These are phyloP conservation scores for Starmerella gropengiesseri DNA, from an alignment of 805 yeast species.

Conservation along the genomic window DNA sequence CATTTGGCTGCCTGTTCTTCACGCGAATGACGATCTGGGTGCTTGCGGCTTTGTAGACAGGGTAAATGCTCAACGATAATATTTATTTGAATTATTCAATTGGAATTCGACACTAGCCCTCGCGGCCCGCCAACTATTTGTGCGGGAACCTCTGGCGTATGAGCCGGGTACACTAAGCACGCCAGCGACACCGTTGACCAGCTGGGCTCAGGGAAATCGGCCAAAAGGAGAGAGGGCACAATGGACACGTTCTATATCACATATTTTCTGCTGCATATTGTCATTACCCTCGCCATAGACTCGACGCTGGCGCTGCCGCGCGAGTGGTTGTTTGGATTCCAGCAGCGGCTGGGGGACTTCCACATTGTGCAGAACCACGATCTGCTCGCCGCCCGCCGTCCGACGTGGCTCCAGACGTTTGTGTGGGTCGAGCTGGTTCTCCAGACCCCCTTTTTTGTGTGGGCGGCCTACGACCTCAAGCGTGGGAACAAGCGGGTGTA, in stretches of 20 bases:
- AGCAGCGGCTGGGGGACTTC: slow-evolving; percentile 40
- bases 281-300: slow-evolving; percentile 67
- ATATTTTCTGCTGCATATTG: slow-evolving; percentile 49
- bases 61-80: no score
- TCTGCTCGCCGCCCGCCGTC: slow-evolving; percentile 47
- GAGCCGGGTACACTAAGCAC: no score
- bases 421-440: slow-evolving; percentile 61
- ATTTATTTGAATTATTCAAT: no score
- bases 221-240: no score
- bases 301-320: slow-evolving; percentile 57
- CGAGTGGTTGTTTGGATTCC: slow-evolving; percentile 38
- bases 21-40: no score
- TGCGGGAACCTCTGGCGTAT: no score
- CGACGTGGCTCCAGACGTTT: slow-evolving; percentile 63
- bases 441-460: slow-evolving; percentile 70
- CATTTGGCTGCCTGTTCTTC: no score
- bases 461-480: slow-evolving; percentile 30
- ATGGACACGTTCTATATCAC: slow-evolving; percentile 25
- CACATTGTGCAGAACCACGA: slow-evolving; percentile 64
- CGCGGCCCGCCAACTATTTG: no score
- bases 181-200: no score
- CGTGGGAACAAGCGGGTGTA: slow-evolving; percentile 31
- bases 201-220: no score
- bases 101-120: no score
- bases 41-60: no score